phyloP scores from a whole-genome alignment of 352 stramenopile species.

The Elongisporangium prolatum region DNA sequence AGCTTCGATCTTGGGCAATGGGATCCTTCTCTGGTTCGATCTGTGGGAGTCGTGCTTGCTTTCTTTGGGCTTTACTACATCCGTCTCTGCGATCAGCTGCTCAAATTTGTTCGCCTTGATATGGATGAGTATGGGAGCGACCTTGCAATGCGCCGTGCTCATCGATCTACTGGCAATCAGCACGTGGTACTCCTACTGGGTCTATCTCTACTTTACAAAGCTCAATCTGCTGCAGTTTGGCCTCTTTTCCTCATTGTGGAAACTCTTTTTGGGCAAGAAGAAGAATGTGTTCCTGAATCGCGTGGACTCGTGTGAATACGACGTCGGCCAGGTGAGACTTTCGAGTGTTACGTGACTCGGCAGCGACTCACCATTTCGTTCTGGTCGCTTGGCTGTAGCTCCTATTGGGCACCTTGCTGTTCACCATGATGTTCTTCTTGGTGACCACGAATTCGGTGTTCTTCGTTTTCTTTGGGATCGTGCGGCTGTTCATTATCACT shows the following conservation, averaged over 20 bases:
- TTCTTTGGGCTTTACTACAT: not conserved
- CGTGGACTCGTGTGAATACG: slow-evolving; percentile 93
- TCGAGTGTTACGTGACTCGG: not conserved
- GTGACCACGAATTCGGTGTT: slow-evolving; percentile 93
- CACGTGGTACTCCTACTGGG: slow-evolving; percentile 85
- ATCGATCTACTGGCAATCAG: slow-evolving; percentile 69
- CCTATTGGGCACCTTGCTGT: slow-evolving; percentile 90
- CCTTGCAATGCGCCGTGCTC: slow-evolving; percentile 64
- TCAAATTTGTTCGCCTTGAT: not conserved
- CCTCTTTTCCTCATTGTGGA: slow-evolving; percentile 85
- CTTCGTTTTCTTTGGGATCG: slow-evolving; percentile 89
- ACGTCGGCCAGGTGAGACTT: slow-evolving; percentile 74
- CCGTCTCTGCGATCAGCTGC: slow-evolving; percentile 3
- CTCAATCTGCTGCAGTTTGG: slow-evolving; percentile 80
- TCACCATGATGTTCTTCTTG: slow-evolving; percentile 91
- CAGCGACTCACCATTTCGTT: not conserved
- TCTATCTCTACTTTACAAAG: slow-evolving; percentile 85
- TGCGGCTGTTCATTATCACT: slow-evolving; percentile 47
- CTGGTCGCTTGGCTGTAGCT: slow-evolving; percentile 35
- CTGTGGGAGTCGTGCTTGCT: slow-evolving; percentile 61
- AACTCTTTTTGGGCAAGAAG: slow-evolving; percentile 94
- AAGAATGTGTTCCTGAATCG: slow-evolving; percentile 90
- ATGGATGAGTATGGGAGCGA: slow-evolving; percentile 41
- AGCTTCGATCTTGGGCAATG: slow-evolving; percentile 82
- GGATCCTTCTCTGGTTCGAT: slow-evolving; percentile 76